Evolutionary conservation across 495 filamentous ascomycete genomes (phyloP), one percentile per base, ranked within the genome.

Genomic region (Neurospora sp.): DNA sequence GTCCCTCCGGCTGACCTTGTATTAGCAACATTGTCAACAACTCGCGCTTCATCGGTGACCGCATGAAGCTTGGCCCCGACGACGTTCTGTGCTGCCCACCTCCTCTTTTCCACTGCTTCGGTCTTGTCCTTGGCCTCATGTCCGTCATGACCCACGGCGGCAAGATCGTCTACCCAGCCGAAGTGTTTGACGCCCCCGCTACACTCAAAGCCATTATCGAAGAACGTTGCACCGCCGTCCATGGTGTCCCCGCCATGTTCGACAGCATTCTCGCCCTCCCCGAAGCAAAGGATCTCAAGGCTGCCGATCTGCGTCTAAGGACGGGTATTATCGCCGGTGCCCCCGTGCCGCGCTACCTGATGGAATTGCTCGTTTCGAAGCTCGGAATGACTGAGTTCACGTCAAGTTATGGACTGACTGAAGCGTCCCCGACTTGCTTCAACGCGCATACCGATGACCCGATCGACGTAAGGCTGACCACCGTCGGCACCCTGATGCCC

Each of bases 161-260:
- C 66, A 91, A 88, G 76, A 88, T 91, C 73, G 85, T 92, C 39
- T 90, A 91, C 77, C 90, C 91, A 5, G 84, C 85, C 71, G 89
- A 90, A 74, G 86, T 87, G 3, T 93, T 93, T 75, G 87, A 90
- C 74, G 82, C 90, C 8, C 77, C 81, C 18, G 88, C 88, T 1
- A 88, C 88, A 1, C 79, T 92, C 23, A 82, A 83, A 71, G 88
- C 90, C 70, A 85, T 93, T 54, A 83, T 86, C 42, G 84, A 87
- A 71, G 90, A 93, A 77, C 81, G 84, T 4, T 93, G 91, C 80
- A 92, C 91, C 0, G 91, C 89, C 0, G 83, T 92, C 1, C 90
- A 93, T 77, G 91, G 91, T 69, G 91, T 93, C 0, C 90, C 91
- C 0, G 90, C 91, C 41, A 93, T 93, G 90, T 91, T 93, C 76